A percentile compares a stretch with the other conserved stretches of the same genome.
Evolutionary conservation across 441 rosid species (phyloP).

Genomic region (Populus hybrid): DNA sequence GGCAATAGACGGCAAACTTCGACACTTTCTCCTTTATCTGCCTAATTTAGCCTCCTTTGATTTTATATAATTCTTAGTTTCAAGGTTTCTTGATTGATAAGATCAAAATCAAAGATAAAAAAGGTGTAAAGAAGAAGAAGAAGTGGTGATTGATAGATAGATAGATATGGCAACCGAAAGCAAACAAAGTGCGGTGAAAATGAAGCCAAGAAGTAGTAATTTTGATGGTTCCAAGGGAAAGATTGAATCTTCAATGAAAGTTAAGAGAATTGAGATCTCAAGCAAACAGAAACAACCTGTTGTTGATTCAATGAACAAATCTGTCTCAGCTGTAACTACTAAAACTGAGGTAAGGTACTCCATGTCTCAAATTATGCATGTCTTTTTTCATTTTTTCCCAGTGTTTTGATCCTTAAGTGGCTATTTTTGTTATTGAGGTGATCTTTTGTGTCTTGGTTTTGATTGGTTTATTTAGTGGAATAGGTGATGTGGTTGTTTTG

Average conservation of each 20-base stretch:
- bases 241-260: conserved; percentile 40
- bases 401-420: not conserved
- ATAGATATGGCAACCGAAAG: conserved; percentile 46
- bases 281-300: conserved; percentile 28
- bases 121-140: not conserved
- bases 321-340: conserved; percentile 32
- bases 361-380: conserved; percentile 9
- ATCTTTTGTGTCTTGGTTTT: conserved; percentile 12
- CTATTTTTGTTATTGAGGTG: conserved; percentile 2
- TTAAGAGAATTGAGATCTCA: conserved; percentile 49
- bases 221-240: conserved; percentile 43
- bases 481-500: not conserved
- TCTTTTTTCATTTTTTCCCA: not conserved
- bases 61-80: not conserved
- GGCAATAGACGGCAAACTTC: conserved; percentile 18
- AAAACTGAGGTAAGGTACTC: conserved; percentile 59
- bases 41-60: not conserved
- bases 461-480: not conserved
- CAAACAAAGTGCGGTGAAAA: conserved; percentile 45
- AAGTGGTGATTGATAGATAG: conserved; percentile 3
- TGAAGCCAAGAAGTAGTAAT: conserved; percentile 29
- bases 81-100: conserved; percentile 1
- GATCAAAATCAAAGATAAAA: conserved; percentile 11
- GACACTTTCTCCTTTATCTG: not conserved
- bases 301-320: conserved; percentile 45